Base-by-base conservation (phyloP, 2,329 filamentous ascomycete genomes). In the Leptodontidium sp. region DNA sequence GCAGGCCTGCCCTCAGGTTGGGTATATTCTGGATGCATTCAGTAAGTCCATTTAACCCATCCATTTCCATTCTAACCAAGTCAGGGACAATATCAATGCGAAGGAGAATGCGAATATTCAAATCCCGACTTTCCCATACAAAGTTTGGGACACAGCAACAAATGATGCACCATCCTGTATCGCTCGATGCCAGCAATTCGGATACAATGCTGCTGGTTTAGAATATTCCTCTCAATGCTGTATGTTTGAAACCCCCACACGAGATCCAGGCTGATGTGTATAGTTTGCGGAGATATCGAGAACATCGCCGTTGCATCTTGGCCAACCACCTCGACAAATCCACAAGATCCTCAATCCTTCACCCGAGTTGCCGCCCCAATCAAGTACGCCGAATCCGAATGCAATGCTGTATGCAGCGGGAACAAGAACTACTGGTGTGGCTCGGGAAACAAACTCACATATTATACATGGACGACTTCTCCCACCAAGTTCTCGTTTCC, bases 1-100 rank as follows among this genome's bases (percentile, higher is more conserved):
- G 35, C 55, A 9, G 72, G 65, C 6, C 57, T 75, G 15, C 73
- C 73, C 21, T 61, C 67, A 29, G 64, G 58, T 11, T 75, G 73
- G 73, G 47, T 65, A 7, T 75, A 75, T 47, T 61, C 69, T 55
- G 73, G 72, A 24, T 75, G 73, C 59, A 59, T 74, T 1, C 80
- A 84, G 11, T 68, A 63, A 68, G 70, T 62, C 8, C 4, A 17
- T 49, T 45, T 35, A 15, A 17, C 12, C 14, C 45, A 29, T 86
- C 0, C 75, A 84, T 29, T 91, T 0, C 86, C 90, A 69, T 81
- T 80, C 35, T 67, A 29, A 89, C 88, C 82, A 35, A 29, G 15
- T 1, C 79, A 84, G 12, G 81, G 88, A 2, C 77, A 84, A 52
- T 91, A 89, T 89, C 82, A 81, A 1, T 81, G 91, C 52, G 87